Conservation (phyloP, 768 basidiomycete species). For the Suillus discolor region DNA sequence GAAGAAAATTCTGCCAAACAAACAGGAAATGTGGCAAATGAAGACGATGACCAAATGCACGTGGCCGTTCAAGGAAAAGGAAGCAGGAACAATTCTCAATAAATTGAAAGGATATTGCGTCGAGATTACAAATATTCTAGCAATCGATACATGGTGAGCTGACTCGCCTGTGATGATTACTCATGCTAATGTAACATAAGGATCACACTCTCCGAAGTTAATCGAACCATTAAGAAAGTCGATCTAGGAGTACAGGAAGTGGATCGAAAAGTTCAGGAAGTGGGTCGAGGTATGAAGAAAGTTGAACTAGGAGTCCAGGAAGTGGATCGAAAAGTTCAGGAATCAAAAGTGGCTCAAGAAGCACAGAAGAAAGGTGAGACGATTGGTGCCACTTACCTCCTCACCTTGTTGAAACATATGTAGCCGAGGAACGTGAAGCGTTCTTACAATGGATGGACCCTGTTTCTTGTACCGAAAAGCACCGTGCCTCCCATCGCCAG, state of each 20-base stretch:
- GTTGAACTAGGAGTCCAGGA: too few relatives aligned
- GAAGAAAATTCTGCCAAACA: background rate
- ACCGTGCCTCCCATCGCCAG: background rate
- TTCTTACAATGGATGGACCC: background rate
- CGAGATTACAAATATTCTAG: background rate
- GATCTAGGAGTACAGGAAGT: too few relatives aligned
- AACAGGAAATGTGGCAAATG: background rate
- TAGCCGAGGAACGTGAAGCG: background rate
- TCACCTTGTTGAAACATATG: background rate
- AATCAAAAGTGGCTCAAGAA: background rate
- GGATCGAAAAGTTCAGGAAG: too few relatives aligned
- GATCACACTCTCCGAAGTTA: background rate
- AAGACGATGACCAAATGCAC: background rate
- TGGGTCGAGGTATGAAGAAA: too few relatives aligned
- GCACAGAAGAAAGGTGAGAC: background rate
- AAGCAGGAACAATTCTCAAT: background rate
- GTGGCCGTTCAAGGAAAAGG: constrained; percentile 13
- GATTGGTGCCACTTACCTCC: too few relatives aligned
- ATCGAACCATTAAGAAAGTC: too few relatives aligned
- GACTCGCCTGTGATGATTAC: too few relatives aligned
- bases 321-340: too few relatives aligned
- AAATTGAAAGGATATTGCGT: background rate
- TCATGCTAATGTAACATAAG: background rate
- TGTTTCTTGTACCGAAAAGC: background rate
- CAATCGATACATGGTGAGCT: background rate